Evolutionary conservation across 805 yeast genomes (phyloP), one percentile per base, ranked within the genome.

Genomic region (Candida multigemmis): DNA sequence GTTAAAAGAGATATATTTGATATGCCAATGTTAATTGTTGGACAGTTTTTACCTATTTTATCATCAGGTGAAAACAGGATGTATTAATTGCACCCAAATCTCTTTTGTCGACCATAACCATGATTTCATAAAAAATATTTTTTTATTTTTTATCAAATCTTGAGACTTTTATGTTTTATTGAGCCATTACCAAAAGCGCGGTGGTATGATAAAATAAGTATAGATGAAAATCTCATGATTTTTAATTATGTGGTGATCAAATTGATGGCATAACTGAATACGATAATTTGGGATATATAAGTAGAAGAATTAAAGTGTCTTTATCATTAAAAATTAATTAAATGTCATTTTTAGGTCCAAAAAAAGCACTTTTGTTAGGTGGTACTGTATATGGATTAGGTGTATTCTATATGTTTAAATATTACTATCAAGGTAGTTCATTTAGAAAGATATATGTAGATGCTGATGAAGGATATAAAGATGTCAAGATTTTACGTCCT

Each of bases 1-100:
- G 84, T 83, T 10, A 80, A 80, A 38, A 59, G 91, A 38, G 94
- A 83, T 53, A 73, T 77, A 25, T 83, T 81, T 53, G 89, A 81
- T 50, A 73, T 83, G 25, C 93, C 94, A 6, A 75, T 82, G 83
- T 58, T 83, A 43, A 74, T 83, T 12, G 77, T 81, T 23, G 94
- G 94, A 0, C 89, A 83, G 44, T 79, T 81, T 42, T 46, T 81
- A 22, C 91, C 91, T 1, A 68, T 79, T 2, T 52, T 79, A 19
- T 21, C 35, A 6, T 25, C 35, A 3, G 59, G 53, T 16, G 52
- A 53, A 2, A 48, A 52, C 10, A 30, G 60, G 13, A 44, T 46
- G 43, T 55, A 56, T 32, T 56, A 31, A 35, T 12, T 16, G n/a
- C n/a, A n/a, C n/a, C n/a, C n/a, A n/a, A n/a, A n/a, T n/a, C n/a